Evolutionary conservation across 2,329 filamentous ascomycete genomes (phyloP).

Genomic region (Dothistroma pini): DNA sequence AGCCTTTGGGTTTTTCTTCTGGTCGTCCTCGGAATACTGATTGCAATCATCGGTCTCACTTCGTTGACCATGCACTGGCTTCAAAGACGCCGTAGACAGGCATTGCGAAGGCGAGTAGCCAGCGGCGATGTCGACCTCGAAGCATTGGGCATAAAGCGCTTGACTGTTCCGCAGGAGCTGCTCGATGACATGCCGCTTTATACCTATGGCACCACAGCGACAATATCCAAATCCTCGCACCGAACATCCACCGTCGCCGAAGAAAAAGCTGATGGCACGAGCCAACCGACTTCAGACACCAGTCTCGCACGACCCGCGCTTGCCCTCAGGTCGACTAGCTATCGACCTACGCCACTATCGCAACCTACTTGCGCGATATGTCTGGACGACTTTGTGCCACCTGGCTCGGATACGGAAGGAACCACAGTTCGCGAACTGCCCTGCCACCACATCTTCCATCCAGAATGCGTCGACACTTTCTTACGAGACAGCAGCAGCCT

Average conservation of each 20-base stretch:
- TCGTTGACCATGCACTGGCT: constrained; percentile 73
- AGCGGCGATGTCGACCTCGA: constrained; percentile 83
- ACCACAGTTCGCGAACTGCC: constrained; percentile 77
- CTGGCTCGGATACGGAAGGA: constrained; percentile 21
- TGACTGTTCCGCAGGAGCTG: constrained; percentile 69
- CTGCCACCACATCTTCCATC: constrained; percentile 91
- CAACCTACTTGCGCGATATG: constrained; percentile 91
- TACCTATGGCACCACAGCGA: constrained; percentile 53
- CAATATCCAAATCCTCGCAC: constrained; percentile 5
- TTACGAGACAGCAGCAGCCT: constrained; percentile 74
- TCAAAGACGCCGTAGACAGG: constrained; percentile 66
- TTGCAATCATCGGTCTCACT: constrained; percentile 63
- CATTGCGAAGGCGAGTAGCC: constrained; percentile 66
- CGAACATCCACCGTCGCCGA: constrained; percentile 8
- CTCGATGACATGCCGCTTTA: constrained; percentile 74
- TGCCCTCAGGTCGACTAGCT: constrained; percentile 17
- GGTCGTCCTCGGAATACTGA: constrained; percentile 66
- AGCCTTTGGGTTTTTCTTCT: constrained; percentile 77
- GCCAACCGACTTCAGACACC: neutral
- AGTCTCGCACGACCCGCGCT: constrained; percentile 4
- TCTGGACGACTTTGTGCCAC: constrained; percentile 66
- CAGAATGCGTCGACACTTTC: constrained; percentile 85
- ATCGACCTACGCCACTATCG: constrained; percentile 47
- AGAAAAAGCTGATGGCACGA: constrained; percentile 8
- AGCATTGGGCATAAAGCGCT: constrained; percentile 74